Conservation (phyloP, 2,329 filamentous ascomycete genomes). For the Claviceps fusiformis region DNA sequence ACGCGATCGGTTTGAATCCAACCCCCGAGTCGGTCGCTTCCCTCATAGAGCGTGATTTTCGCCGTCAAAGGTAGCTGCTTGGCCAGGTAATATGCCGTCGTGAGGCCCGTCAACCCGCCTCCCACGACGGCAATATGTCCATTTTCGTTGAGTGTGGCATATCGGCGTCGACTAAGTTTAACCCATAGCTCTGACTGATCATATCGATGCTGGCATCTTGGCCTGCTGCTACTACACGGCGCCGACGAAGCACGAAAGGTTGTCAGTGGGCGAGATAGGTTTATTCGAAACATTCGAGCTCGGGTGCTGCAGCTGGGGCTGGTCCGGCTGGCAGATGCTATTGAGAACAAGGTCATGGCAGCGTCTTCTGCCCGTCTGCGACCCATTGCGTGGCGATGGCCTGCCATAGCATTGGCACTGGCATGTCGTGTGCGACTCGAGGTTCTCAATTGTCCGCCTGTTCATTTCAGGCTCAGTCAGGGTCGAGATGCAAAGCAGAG, state of each 20-base stretch:
- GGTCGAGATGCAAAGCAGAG: neutral
- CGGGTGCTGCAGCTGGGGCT: neutral
- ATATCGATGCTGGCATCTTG: slow-evolving; percentile 5
- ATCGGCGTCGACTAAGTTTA: neutral
- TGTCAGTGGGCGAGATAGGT: neutral
- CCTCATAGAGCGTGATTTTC: slow-evolving; percentile 73
- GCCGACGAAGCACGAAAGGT: neutral
- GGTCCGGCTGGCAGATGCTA: slow-evolving; percentile 9
- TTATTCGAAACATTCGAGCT: neutral
- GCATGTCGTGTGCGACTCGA: neutral
- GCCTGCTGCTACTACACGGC: neutral
- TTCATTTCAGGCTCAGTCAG: neutral
- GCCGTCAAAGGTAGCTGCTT: slow-evolving; percentile 48
- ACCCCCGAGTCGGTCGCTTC: slow-evolving; percentile 55
- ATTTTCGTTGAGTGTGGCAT: slow-evolving; percentile 11
- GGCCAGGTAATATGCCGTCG: slow-evolving; percentile 63
- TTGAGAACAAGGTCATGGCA: slow-evolving; percentile 14
- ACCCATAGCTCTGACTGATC: slow-evolving; percentile 2
- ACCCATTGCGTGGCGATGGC: neutral
- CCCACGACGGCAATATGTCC: slow-evolving; percentile 55
- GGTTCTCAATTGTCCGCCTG: neutral
- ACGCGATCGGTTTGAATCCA: slow-evolving; percentile 64
- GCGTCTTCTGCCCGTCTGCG: slow-evolving; percentile 12
- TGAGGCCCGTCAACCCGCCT: slow-evolving; percentile 71
- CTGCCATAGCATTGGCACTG: neutral